A percentile compares a stretch with the other conserved stretches of the same genome.
Evolutionary conservation across 768 basidiomycete genomes (phyloP).

Genomic region (Mycena venus): DNA sequence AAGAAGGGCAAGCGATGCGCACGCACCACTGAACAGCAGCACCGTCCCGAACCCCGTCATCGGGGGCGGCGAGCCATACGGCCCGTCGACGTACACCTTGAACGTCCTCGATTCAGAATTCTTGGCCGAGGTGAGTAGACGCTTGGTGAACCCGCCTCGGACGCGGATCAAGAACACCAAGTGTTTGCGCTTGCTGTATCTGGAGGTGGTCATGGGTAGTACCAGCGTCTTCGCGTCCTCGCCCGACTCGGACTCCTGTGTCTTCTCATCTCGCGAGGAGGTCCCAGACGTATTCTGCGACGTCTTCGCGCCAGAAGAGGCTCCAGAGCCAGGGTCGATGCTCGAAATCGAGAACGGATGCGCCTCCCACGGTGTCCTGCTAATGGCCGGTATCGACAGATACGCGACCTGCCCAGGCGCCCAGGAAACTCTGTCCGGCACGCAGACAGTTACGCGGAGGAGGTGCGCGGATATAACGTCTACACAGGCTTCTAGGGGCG

Average conservation of each 20-base stretch:
- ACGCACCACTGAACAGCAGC: conserved; percentile 60
- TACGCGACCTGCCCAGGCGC: conserved; percentile 68
- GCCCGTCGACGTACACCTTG: conserved; percentile 70
- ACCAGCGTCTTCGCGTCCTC: neutral
- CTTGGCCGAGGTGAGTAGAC: conserved; percentile 44
- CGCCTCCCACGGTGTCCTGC: conserved; percentile 60
- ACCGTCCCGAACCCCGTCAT: conserved; percentile 58
- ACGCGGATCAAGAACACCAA: conserved; percentile 73
- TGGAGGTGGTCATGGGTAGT: neutral
- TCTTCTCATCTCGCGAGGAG: conserved; percentile 1
- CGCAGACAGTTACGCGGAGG: conserved; percentile 60
- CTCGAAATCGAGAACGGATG: conserved; percentile 76
- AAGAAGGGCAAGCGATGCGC: too few species aligned
- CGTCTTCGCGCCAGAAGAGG: neutral
- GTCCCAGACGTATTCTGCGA: neutral
- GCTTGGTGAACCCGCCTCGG: conserved; percentile 70
- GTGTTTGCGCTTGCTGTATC: conserved; percentile 38
- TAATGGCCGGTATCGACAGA: conserved; percentile 63
- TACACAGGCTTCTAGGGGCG: conserved; percentile 49
- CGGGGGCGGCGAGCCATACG: conserved; percentile 62
- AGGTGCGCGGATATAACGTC: conserved; percentile 61
- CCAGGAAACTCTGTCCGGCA: conserved; percentile 58
- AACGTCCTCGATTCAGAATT: conserved; percentile 42
- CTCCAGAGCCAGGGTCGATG: conserved; percentile 36
- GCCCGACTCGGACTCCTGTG: neutral